Base-by-base conservation (phyloP, 2,329 filamentous ascomycete genomes). In the Cordyceps militaris region DNA sequence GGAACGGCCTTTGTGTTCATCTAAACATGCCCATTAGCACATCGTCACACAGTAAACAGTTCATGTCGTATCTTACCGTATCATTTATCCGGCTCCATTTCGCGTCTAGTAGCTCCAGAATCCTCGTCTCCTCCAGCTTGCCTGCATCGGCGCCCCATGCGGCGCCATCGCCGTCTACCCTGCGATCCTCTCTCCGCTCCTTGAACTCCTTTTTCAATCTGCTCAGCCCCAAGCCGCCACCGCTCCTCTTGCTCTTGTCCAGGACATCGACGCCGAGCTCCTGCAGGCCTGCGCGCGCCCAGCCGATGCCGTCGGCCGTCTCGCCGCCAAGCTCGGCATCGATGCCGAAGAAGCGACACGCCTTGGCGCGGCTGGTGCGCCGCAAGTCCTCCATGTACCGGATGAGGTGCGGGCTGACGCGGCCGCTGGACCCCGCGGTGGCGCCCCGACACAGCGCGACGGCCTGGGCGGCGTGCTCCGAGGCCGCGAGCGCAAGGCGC, bases 61-160 rank as follows among this genome's bases (percentile, higher is more conserved):
- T 5, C 34, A 6, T 50, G 5, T 10, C 10, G 11, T 1, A 0
- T 19, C 83, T 74, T 74, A 95, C 89, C 19, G 89, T 96, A 71
- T 97, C 91, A 67, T 99, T 99, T 72, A 91, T 84, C 74, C 91
- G 94, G 61, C 83, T 84, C 93, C 94, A 97, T 70, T 96, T 97
- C 38, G 79, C 80, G 65, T 95, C 83, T 34, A 99, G 75, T 84
- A 94, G 90, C 65, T 94, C 89, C 53, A 97, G 79, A 2, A 97
- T 87, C 57, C 91, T 80, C 2, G 80, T 84, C 73, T 99, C 94
- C 70, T 97, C 94, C 19, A 90, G 73, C 65, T 83, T 86, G 1
- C 94, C 93, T 0, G 87, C 93, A 72, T 97, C 92, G 47, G 86
- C 77, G 0, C 92, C 92, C 89, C 90, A 94, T 28, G 76, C 76